A percentile compares a stretch with the other conserved stretches of the same genome.
Evolutionary conservation across 2,329 filamentous ascomycete genomes (phyloP).

Genomic region (Ustulina deusta): DNA sequence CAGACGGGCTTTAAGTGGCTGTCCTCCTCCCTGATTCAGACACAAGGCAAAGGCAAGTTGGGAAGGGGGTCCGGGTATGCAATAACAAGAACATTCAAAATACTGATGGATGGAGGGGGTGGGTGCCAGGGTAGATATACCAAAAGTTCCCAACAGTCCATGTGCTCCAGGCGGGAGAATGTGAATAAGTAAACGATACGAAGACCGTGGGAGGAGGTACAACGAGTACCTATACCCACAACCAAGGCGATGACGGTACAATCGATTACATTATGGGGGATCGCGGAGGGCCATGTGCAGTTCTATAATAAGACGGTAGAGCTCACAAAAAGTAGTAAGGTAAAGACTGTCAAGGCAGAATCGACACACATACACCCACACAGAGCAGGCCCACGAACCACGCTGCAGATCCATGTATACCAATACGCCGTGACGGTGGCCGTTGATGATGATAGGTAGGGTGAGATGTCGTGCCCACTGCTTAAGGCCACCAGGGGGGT

Average conservation of each 20-base stretch:
- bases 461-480: constrained; percentile 11
- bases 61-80: constrained; percentile 31
- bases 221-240: constrained; percentile 32
- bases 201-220: constrained; percentile 17
- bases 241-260: constrained; percentile 19
- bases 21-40: constrained; percentile 26
- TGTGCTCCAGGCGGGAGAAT: constrained; percentile 12
- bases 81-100: constrained; percentile 16
- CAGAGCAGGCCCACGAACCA: constrained; percentile 5
- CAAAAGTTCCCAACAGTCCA: constrained; percentile 26
- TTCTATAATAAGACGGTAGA: constrained; percentile 37
- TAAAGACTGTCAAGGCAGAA: constrained; percentile 34
- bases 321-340: constrained; percentile 15
- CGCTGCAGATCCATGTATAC: constrained; percentile 25
- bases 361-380: constrained; percentile 14
- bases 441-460: constrained; percentile 30
- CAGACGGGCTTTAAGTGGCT: constrained; percentile 30
- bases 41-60: constrained; percentile 20
- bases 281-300: constrained; percentile 21
- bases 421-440: constrained; percentile 8
- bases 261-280: constrained; percentile 26
- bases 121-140: constrained; percentile 37
- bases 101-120: constrained; percentile 11
- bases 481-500: constrained; percentile 35
- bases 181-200: constrained; percentile 25